Percentiles rank a stretch among this genome's conserved stretches.
These are phyloP conservation scores for Neurospora sublineolata DNA, from an alignment of 495 filamentous ascomycete genomes.

Conservation along the genomic window DNA sequence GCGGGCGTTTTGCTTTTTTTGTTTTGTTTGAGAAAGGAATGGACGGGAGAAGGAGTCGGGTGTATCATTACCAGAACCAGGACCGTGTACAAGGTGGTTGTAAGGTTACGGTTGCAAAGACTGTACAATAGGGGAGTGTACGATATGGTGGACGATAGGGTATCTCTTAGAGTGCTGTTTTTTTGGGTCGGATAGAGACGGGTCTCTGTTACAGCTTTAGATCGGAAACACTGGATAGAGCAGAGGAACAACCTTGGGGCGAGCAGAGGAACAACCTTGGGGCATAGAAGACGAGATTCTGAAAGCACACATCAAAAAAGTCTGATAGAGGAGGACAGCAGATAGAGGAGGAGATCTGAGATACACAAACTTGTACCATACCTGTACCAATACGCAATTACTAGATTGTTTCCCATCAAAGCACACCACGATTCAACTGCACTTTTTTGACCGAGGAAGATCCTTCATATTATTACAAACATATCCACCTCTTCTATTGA, in stretches of 20 bases:
- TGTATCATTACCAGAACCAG: not conserved
- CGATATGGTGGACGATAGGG: not conserved
- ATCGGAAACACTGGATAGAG: not conserved
- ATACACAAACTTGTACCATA: not conserved
- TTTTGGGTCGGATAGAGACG: not conserved
- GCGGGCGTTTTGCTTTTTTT: not conserved
- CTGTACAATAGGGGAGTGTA: not conserved
- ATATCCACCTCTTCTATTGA: too few relatives aligned
- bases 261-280: not conserved
- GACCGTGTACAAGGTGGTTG: not conserved
- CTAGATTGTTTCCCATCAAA: not conserved
- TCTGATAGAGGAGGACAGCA: not conserved
- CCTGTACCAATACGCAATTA: not conserved
- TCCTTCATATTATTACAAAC: too few relatives aligned
- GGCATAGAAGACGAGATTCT: not conserved
- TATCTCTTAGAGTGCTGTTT: not conserved
- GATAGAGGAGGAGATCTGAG: not conserved
- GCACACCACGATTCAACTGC: not conserved
- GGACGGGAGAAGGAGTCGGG: not conserved
- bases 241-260: not conserved
- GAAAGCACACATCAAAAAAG: rapidly evolving
- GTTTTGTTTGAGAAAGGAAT: not conserved
- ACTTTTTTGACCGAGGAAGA: not conserved
- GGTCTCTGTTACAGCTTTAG: not conserved
- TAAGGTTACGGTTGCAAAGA: not conserved